Conservation (phyloP, 2,329 filamentous ascomycete genomes). For the Fusarium anguioides region DNA sequence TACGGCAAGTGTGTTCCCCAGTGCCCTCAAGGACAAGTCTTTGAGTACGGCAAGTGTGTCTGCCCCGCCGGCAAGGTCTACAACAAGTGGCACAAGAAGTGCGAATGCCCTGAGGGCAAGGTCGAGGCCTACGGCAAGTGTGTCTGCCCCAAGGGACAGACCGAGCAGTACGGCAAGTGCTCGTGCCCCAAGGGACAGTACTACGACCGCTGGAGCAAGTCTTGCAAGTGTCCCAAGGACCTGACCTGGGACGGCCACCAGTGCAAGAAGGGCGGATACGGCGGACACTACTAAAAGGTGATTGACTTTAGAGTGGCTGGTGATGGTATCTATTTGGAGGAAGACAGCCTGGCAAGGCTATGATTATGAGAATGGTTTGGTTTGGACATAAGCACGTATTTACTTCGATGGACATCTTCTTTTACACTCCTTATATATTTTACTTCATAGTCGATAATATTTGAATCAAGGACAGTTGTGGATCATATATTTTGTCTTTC, state of each 20-base stretch:
- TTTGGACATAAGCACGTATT: constrained; percentile 7
- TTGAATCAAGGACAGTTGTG: constrained; percentile 27
- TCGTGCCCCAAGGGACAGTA: constrained; percentile 33
- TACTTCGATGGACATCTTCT: constrained; percentile 21
- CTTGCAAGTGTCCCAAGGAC: constrained; percentile 36
- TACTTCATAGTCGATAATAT: constrained; percentile 32
- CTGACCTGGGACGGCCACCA: constrained; percentile 28
- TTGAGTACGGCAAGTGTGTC: constrained; percentile 17
- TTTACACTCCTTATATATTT: constrained; percentile 38
- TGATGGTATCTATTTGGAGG: not conserved
- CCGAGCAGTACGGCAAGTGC: constrained; percentile 23
- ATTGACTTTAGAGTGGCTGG: no score
- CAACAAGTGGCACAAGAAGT: constrained; percentile 19
- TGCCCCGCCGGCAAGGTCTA: constrained; percentile 23
- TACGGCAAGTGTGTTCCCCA: constrained; percentile 20
- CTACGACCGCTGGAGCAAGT: constrained; percentile 33
- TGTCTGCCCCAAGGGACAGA: constrained; percentile 23
- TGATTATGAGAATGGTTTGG: constrained; percentile 11
- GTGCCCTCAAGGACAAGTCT: constrained; percentile 10
- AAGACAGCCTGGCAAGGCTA: not conserved
- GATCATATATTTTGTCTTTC: not conserved
- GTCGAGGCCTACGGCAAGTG: constrained; percentile 20
- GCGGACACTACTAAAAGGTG: constrained; percentile 9
- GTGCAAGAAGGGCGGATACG: constrained; percentile 34
- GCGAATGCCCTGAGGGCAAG: constrained; percentile 19